These are phyloP conservation scores for Lactarius hengduanensis DNA, from an alignment of 768 basidiomycete species.

Conservation along the genomic window DNA sequence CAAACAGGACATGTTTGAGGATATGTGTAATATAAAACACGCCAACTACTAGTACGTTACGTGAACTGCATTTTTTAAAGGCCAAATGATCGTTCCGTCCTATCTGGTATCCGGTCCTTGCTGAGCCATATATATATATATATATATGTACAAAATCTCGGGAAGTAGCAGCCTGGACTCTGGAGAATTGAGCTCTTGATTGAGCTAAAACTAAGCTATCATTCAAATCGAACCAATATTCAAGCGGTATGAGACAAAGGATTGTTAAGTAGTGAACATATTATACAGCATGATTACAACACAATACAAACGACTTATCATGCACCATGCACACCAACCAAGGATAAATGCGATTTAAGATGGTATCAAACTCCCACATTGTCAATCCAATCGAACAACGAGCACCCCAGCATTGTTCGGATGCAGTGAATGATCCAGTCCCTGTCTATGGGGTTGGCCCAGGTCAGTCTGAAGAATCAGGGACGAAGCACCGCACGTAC, in stretches of 20 bases:
- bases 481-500: constrained; percentile 7
- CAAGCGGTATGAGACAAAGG: too few species aligned
- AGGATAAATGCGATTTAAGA: not conserved
- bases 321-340: too few species aligned
- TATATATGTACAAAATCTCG: too few species aligned
- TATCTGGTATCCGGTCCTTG: not conserved
- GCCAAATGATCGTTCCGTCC: not conserved
- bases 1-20: too few species aligned
- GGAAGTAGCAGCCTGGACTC: too few species aligned
- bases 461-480: not conserved
- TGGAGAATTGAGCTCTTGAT: too few species aligned
- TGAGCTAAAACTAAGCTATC: too few species aligned
- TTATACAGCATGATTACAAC: too few species aligned
- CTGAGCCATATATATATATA: too few species aligned
- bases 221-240: not conserved
- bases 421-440: not conserved
- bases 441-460: not conserved
- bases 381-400: constrained; percentile 5
- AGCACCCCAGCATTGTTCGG: constrained; percentile 12
- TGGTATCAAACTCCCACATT: not conserved
- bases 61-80: too few species aligned
- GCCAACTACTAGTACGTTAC: not conserved
- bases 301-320: too few species aligned
- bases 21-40: not conserved
- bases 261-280: too few species aligned